Conservation (phyloP, 495 filamentous ascomycete species). For the Neurospora sp. region DNA sequence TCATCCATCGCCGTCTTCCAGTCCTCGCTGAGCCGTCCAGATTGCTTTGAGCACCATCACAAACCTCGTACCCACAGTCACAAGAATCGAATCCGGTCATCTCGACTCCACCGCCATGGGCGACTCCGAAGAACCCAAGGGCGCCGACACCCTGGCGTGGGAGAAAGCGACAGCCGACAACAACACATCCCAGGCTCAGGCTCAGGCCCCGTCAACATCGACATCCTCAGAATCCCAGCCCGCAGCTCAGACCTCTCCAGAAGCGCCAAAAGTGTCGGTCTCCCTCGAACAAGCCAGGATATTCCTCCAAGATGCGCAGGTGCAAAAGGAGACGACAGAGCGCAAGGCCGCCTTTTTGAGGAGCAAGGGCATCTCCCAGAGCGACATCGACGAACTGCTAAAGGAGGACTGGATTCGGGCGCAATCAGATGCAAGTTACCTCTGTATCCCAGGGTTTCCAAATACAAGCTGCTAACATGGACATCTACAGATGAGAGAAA, state of each 20-base stretch:
- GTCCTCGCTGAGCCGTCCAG: background rate
- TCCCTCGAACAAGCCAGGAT: constrained; percentile 59
- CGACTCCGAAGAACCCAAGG: background rate
- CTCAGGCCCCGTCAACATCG: background rate
- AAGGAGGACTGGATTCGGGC: constrained; percentile 27
- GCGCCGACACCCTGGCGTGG: background rate
- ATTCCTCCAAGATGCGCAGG: constrained; percentile 74
- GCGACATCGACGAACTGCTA: constrained; percentile 61
- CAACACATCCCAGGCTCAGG: constrained; percentile 4
- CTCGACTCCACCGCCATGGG: background rate
- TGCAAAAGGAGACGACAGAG: constrained; percentile 57
- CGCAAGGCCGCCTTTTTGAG: constrained; percentile 71
- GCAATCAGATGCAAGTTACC: constrained; percentile 21
- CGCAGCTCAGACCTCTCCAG: background rate
- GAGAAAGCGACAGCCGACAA: background rate
- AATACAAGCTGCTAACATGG: background rate
- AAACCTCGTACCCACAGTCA: background rate
- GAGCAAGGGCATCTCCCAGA: constrained; percentile 60
- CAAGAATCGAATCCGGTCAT: background rate
- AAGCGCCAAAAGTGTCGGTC: constrained; percentile 23
- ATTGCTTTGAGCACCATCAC: background rate
- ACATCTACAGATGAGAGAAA: background rate
- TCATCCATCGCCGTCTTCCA: background rate
- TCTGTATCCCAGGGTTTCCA: background rate
- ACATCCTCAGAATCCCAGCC: background rate